Base-by-base conservation (phyloP, 257 asterid species). In the Nicotiana paniculata region DNA sequence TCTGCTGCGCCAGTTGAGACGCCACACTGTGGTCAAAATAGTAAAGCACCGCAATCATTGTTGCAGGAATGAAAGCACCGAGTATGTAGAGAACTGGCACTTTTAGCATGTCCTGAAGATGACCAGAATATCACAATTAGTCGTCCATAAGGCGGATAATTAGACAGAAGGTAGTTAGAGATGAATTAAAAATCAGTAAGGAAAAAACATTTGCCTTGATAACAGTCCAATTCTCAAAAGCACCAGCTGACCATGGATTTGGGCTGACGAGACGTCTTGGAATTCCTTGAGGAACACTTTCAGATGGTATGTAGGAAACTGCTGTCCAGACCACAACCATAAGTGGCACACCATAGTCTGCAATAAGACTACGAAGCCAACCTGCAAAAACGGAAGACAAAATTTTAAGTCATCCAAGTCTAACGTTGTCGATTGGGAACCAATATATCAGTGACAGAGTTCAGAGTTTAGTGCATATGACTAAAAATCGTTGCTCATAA, bases 21-120 rank as follows among this genome's bases (percentile, higher is more conserved):
- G 98, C 98, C 3, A 94, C 98, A 35, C 98, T 94, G 82, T 94
- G 98, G 88, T 94, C 98, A 54, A 94, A 94, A 91, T 93, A 94
- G 91, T 94, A 94, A 59, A 94, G 97, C 16, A 93, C 98, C 0
- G 97, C 97, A 16, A 94, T 91, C 98, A 94, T 94, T 0, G 97
- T 91, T 33, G 97, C 98, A 0, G 98, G 98, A 85, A 94, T 79
- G 61, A 93, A 91, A n/a, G 97, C 97, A 84, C 95, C 97, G 21
- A 93, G 62, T 61, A 94, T 92, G 89, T 94, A 91, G 18, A 91
- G 77, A 69, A 91, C 26, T 2, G 98, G 98, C 28, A 94, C 93
- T 13, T 91, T 85, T 39, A 90, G 76, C 98, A 94, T 94, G 62
- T 94, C 97, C 98, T 94, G 95, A 79, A 81, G 21, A 81, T 61